Evolutionary conservation across 2,329 filamentous ascomycete genomes (phyloP).

Genomic region (Thelonectria rubi): DNA sequence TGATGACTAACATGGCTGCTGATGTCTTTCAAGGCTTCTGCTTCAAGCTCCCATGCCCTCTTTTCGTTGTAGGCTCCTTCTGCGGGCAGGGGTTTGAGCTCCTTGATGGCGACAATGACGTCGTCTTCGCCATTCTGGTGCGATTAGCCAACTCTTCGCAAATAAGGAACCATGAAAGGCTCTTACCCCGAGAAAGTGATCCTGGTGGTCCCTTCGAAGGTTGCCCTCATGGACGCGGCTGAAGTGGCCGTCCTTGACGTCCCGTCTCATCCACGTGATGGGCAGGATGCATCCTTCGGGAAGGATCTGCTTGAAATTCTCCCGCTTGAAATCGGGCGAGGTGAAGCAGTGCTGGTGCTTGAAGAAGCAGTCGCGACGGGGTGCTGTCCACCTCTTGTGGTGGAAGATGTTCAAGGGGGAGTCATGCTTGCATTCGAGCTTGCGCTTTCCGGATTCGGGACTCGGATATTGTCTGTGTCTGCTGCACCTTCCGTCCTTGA

Average conservation of each 20-base stretch:
- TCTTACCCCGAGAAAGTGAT: not conserved
- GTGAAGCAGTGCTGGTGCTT: slow-evolving; percentile 16
- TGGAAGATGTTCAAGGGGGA: slow-evolving; percentile 9
- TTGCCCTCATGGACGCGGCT: slow-evolving; percentile 19
- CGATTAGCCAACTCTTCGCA: not conserved
- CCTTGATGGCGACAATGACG: slow-evolving; percentile 20
- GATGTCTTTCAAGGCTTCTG: slow-evolving; percentile 22
- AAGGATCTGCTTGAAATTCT: not conserved
- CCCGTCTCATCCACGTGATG: not conserved
- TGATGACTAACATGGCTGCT: slow-evolving; percentile 17
- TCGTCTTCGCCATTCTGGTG: not conserved
- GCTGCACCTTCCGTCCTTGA: not conserved
- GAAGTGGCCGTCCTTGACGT: slow-evolving; percentile 25
- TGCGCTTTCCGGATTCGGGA: not conserved
- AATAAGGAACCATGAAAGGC: no score
- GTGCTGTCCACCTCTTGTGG: not conserved
- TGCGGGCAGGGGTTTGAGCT: slow-evolving; percentile 13
- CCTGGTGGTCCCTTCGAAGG: slow-evolving; percentile 21
- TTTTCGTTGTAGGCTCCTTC: slow-evolving; percentile 16
- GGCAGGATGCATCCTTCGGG: slow-evolving; percentile 10
- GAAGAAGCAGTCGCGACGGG: slow-evolving; percentile 4
- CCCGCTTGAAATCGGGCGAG: slow-evolving; percentile 8
- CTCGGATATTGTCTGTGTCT: not conserved
- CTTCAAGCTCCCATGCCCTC: slow-evolving; percentile 7
- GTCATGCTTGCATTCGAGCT: not conserved